These are phyloP conservation scores for Orbilia javanica DNA, from an alignment of 2,329 filamentous ascomycete species.

Conservation along the genomic window DNA sequence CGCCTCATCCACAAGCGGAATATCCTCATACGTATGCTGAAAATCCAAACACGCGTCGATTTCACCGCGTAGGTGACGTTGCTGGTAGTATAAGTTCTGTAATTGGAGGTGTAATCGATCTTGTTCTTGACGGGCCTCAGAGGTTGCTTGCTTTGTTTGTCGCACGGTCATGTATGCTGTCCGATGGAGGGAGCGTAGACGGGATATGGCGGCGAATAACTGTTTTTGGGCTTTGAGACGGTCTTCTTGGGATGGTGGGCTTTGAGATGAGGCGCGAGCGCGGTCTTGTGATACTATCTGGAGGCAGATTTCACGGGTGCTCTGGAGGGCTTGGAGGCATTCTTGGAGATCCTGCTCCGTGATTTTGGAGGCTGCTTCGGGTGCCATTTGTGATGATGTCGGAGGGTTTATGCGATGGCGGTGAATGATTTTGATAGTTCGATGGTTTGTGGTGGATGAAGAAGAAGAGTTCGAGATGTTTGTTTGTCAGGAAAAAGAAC, in stretches of 20 bases:
- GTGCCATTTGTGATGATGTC: slow-evolving; percentile 38
- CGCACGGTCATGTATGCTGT: slow-evolving; percentile 83
- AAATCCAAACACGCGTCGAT: slow-evolving; percentile 78
- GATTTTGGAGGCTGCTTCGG: slow-evolving; percentile 46
- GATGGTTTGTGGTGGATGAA: neutral
- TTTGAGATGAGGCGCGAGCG: slow-evolving; percentile 29
- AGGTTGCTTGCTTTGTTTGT: slow-evolving; percentile 86
- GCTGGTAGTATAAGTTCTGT: slow-evolving; percentile 97
- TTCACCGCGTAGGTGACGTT: slow-evolving; percentile 88
- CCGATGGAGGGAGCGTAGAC: slow-evolving; percentile 85
- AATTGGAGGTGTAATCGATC: slow-evolving; percentile 91
- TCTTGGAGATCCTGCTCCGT: slow-evolving; percentile 60
- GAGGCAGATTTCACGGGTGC: slow-evolving; percentile 60
- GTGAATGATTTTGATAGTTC: neutral
- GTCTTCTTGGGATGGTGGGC: slow-evolving; percentile 69
- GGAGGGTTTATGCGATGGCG: neutral
- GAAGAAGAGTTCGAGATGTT: slow-evolving; percentile 7
- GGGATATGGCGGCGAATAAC: slow-evolving; percentile 81
- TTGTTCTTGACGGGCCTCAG: slow-evolving; percentile 88
- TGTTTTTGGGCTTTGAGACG: slow-evolving; percentile 82
- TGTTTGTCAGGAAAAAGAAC: neutral
- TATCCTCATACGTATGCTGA: slow-evolving; percentile 82
- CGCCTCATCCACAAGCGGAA: slow-evolving; percentile 85
- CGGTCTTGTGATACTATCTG: slow-evolving; percentile 60
- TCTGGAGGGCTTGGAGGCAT: slow-evolving; percentile 60